Base-by-base conservation (phyloP, 306 rosid genomes). In the Cicer arietinum region DNA sequence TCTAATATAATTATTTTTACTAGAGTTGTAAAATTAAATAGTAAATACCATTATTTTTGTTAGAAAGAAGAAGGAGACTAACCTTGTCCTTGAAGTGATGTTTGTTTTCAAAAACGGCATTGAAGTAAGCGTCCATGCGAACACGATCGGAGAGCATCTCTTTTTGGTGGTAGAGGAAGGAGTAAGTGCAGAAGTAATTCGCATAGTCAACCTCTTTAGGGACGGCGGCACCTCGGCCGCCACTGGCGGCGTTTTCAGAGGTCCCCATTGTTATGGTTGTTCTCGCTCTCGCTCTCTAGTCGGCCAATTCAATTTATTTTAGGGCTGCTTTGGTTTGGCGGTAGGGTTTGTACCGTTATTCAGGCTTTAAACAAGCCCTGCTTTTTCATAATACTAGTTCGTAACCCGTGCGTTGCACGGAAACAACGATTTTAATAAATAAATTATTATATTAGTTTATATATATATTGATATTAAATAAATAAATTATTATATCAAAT, bases 131-230 rank as follows among this genome's bases (percentile, higher is more conserved):
- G 79, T 94, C 96, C 99, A 94, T 94, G 74, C 99, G 99, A 83
- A 94, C 99, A 40, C 98, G 93, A 73, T 94, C 99, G 37, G 93
- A 94, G 74, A 94, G 99, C 99, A 92, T 94, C 82, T 94, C 98
- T 86, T 94, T 94, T 86, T 94, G 99, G 85, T 94, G 99, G 78
- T 88, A 94, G 9, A 94, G 91, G 52, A 92, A 92, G 76, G 96
- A 82, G 76, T 94, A 94, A 76, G 99, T 90, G 87, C 96, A 94
- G 80, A 94, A 94, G 84, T 94, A 94, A 7, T 92, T 67, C 0
- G 99, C 99, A 41, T 82, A 94, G 79, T 94, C 98, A 7, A 90
- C 96, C 70, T 73, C 96, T 77, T 92, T 94, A 84, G 90, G 92
- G 56, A 94, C 91, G 58, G 69, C 9, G 30, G 72, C 37, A 13